Percentiles rank a stretch among this genome's conserved stretches.
Evolutionary conservation across 495 filamentous ascomycete species (phyloP).

Genomic region (Penicillium samsonianum): DNA sequence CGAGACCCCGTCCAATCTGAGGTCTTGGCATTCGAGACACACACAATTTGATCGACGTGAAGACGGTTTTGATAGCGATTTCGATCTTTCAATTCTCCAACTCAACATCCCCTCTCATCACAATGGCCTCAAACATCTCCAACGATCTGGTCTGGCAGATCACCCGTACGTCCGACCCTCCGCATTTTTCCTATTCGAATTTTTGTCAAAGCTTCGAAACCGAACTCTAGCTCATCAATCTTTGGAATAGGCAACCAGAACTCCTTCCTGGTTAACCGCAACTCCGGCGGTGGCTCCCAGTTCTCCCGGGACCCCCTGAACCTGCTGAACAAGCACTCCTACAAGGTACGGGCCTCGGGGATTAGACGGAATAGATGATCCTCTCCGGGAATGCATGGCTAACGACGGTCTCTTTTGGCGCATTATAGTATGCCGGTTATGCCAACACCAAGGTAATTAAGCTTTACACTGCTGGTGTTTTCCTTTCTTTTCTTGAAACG

Average conservation of each 20-base stretch:
- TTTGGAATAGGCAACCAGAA: slow-evolving; percentile 68
- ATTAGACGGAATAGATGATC: neutral
- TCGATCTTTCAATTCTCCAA: slow-evolving; percentile 27
- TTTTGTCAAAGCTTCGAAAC: slow-evolving; percentile 2
- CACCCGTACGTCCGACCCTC: slow-evolving; percentile 65
- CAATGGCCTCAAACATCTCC: slow-evolving; percentile 65
- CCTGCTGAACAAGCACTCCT: slow-evolving; percentile 81
- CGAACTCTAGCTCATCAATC: slow-evolving; percentile 24
- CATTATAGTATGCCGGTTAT: slow-evolving; percentile 76
- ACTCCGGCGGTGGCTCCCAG: slow-evolving; percentile 68
- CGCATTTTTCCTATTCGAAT: neutral
- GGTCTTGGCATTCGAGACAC: slow-evolving; percentile 34
- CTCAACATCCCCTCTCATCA: slow-evolving; percentile 32
- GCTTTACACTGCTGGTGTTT: neutral
- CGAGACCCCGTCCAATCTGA: slow-evolving; percentile 33
- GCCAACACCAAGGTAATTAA: slow-evolving; percentile 86
- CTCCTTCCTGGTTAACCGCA: slow-evolving; percentile 87
- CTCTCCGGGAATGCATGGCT: neutral
- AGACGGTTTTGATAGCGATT: slow-evolving; percentile 23
- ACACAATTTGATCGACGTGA: slow-evolving; percentile 36
- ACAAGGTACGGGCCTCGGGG: slow-evolving; percentile 66
- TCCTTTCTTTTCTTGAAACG: neutral
- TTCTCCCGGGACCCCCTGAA: slow-evolving; percentile 95
- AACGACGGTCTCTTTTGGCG: neutral
- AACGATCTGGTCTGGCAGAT: slow-evolving; percentile 89